phyloP scores from a whole-genome alignment of 2,329 filamentous ascomycete species.

The Chaetomiaceae sp. region DNA sequence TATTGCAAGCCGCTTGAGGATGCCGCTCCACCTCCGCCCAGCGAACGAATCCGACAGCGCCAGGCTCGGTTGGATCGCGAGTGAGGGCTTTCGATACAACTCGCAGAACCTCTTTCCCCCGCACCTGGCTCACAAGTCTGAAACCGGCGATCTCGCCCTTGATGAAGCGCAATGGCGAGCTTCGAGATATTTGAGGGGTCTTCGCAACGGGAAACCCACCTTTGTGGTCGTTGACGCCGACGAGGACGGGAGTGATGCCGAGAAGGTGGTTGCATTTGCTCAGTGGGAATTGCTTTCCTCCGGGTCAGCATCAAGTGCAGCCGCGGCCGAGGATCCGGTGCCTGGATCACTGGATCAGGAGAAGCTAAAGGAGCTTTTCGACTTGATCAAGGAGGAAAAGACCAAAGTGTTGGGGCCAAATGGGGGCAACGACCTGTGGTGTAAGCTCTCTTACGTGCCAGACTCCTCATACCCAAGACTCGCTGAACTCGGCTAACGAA shows the following conservation, averaged over 20 bases:
- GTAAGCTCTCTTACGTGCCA: slow-evolving; percentile 9
- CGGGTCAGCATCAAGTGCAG: background rate
- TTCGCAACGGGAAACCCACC: slow-evolving; percentile 19
- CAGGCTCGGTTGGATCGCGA: slow-evolving; percentile 26
- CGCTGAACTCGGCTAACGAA: background rate
- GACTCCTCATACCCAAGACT: background rate
- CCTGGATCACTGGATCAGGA: slow-evolving; percentile 15
- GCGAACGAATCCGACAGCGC: slow-evolving; percentile 27
- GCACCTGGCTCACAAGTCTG: slow-evolving; percentile 8
- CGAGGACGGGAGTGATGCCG: slow-evolving; percentile 1
- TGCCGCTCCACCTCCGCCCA: slow-evolving; percentile 27
- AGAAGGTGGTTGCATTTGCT: slow-evolving; percentile 17
- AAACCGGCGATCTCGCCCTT: slow-evolving; percentile 5
- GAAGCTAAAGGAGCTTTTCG: background rate
- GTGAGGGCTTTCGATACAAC: slow-evolving; percentile 23
- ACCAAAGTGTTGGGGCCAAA: slow-evolving; percentile 12
- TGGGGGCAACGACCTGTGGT: slow-evolving; percentile 22
- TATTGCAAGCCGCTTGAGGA: no score
- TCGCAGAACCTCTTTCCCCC: slow-evolving; percentile 20
- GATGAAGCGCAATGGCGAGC: slow-evolving; percentile 22
- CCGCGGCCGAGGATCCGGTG: background rate
- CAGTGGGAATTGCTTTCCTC: slow-evolving; percentile 24
- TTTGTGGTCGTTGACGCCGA: slow-evolving; percentile 19
- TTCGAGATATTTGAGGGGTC: slow-evolving; percentile 6
- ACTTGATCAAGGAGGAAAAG: slow-evolving; percentile 3